These are phyloP conservation scores for Talaromyces liani DNA, from an alignment of 495 filamentous ascomycete species.

Conservation along the genomic window DNA sequence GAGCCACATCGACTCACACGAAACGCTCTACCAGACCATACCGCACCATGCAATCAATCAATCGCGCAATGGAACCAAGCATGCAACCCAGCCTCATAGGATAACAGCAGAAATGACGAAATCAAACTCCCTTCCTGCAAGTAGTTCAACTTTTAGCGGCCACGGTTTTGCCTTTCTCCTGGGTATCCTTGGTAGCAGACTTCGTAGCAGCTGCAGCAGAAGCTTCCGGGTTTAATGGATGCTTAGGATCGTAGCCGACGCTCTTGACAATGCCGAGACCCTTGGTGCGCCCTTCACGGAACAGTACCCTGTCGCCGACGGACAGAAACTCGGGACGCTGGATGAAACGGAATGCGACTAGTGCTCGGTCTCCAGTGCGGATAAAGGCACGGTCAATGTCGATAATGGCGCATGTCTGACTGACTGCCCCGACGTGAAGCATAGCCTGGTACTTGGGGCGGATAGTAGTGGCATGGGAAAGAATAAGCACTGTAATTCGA, in stretches of 20 bases:
- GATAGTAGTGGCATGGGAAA: conserved; percentile 97
- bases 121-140: conserved; percentile 4
- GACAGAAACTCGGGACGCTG: conserved; percentile 93
- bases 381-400: conserved; percentile 97
- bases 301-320: conserved; percentile 81
- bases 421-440: conserved; percentile 93
- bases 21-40: not conserved
- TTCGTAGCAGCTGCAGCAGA: conserved; percentile 3
- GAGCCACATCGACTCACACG: not conserved
- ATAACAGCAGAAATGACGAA: not conserved
- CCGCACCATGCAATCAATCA: conserved; percentile 1
- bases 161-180: not conserved
- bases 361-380: conserved; percentile 84
- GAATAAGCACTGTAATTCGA: conserved; percentile 63
- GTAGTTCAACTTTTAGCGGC: not conserved
- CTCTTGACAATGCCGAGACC: conserved; percentile 90
- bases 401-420: conserved; percentile 94
- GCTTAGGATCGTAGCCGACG: conserved; percentile 71
- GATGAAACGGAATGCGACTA: conserved; percentile 89
- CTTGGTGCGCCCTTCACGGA: conserved; percentile 93
- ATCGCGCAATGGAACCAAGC: not conserved
- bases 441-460: conserved; percentile 97
- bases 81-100: not conserved
- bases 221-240: conserved; percentile 47
- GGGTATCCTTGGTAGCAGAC: not conserved